Base-by-base conservation (phyloP, 2,329 filamentous ascomycete genomes). In the Pezicula radicicola region DNA sequence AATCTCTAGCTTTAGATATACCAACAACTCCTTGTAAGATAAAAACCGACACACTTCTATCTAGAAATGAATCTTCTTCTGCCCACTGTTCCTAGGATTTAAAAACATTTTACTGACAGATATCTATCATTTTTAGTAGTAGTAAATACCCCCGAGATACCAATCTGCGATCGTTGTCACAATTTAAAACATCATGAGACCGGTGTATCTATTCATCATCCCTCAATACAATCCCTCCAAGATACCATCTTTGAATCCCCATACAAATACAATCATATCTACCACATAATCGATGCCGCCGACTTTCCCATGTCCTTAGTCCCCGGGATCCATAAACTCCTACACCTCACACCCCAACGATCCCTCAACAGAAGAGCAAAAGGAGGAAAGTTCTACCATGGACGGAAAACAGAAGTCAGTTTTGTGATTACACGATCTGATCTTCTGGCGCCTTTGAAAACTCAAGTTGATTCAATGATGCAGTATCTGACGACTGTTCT, bases 291-390 rank as follows among this genome's bases (percentile, higher is more conserved):
- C 19, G 94, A 99, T 65, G 93, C 94, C 3, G 94, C 92, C 54
- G 94, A 99, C 70, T 97, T 99, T 58, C 94, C 94, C 18, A 89
- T 99, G 81, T 97, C 94, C 2, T 72, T 99, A 13, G 77, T 97
- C 4, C 89, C 91, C 1, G 83, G 85, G 42, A 80, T 99, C 9
- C 81, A 88, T 54, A 75, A 81, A 7, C 75, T 90, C 1, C 76
- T 97, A 1, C 77, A 85, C 33, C 75, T 91, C 9, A 85, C 89
- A 54, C 84, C 86, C 7, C 76, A 94, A 49, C 85, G 93, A 51
- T 88, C 89, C 1, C 81, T 82, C 55, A 97, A 97, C 65, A 84
- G 93, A 46, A 83, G 93, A 47, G 85, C 91, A 1, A 84, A 83
- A 50, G 74, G 78, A 6, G 78, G 76, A 48, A 83, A 83, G 57